Evolutionary conservation across 2,329 filamentous ascomycete species (phyloP).

Genomic region (Aspergillus ochraceoroseus): DNA sequence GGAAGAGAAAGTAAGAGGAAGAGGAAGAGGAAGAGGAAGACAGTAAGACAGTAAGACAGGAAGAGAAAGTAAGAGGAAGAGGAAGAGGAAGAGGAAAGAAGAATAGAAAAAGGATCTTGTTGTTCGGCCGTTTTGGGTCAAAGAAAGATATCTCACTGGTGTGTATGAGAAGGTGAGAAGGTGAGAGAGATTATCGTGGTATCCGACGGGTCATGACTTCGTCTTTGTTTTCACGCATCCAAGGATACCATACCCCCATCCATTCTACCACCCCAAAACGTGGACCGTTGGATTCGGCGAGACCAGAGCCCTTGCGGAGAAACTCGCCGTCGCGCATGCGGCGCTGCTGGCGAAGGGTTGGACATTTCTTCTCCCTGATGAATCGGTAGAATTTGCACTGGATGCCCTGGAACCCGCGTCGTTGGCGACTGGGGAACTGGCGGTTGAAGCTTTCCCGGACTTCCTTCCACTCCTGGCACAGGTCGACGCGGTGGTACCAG

Average conservation of each 20-base stretch:
- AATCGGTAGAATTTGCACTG: slow-evolving; percentile 51
- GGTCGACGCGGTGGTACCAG: slow-evolving; percentile 48
- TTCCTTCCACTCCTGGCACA: slow-evolving; percentile 46
- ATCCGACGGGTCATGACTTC: slow-evolving; percentile 22
- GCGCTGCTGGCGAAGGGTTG: slow-evolving; percentile 43
- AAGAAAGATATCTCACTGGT: background rate
- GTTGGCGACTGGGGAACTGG: slow-evolving; percentile 41
- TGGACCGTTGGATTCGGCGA: slow-evolving; percentile 28
- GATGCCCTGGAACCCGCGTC: slow-evolving; percentile 43
- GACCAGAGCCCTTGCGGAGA: slow-evolving; percentile 30
- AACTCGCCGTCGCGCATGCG: slow-evolving; percentile 41
- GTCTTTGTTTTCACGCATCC: slow-evolving; percentile 39
- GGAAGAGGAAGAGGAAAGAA: background rate
- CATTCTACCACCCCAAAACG: slow-evolving; percentile 41
- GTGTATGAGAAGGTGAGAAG: background rate
- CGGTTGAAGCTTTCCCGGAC: slow-evolving; percentile 43
- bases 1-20: background rate
- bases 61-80: background rate
- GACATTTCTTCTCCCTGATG: slow-evolving; percentile 44
- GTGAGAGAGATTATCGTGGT: slow-evolving; percentile 15
- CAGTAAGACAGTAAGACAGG: too few species aligned
- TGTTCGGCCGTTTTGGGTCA: too few species aligned
- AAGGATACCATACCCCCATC: slow-evolving; percentile 41
- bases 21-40: background rate
- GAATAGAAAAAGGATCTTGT: background rate